These are phyloP conservation scores for Endocalyx cinctus DNA, from an alignment of 2,329 filamentous ascomycete genomes.

Conservation along the genomic window DNA sequence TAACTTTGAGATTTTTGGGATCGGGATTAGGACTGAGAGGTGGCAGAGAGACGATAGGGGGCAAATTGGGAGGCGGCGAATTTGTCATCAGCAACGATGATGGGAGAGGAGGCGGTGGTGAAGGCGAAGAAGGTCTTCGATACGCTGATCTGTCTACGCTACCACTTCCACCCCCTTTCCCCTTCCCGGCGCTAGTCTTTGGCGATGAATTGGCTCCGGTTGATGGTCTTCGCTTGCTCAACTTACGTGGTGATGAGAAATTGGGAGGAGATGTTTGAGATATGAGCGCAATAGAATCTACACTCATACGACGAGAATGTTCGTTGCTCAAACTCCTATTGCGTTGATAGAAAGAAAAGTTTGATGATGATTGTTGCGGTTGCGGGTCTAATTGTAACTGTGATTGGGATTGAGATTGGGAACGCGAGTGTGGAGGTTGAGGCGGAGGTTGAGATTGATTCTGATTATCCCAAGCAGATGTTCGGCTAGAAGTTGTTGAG, in stretches of 20 bases:
- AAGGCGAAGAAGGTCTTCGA: slow-evolving; percentile 9
- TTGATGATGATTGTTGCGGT: no score
- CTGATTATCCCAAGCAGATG: no score
- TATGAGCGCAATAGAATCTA: slow-evolving; percentile 34
- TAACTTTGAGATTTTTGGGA: slow-evolving; percentile 7
- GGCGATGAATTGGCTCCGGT: slow-evolving; percentile 21
- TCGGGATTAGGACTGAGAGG: slow-evolving; percentile 30
- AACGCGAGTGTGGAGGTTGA: no score
- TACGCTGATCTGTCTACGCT: no score
- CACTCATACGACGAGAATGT: slow-evolving; percentile 40
- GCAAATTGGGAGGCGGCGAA: slow-evolving; percentile 32
- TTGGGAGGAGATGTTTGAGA: slow-evolving; percentile 6
- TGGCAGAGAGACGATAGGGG: slow-evolving; percentile 36
- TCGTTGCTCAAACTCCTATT: no score
- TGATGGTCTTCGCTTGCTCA: slow-evolving; percentile 22
- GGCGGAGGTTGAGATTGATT: no score
- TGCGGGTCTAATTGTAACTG: no score
- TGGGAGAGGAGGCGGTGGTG: slow-evolving; percentile 19
- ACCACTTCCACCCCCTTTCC: not conserved
- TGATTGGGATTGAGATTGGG: no score
- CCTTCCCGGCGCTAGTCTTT: slow-evolving; percentile 6
- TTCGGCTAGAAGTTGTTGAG: no score
- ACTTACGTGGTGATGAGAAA: slow-evolving; percentile 20
- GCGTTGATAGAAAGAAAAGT: no score
- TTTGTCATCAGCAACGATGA: slow-evolving; percentile 26